A percentile compares a stretch with the other conserved stretches of the same genome.
These are phyloP conservation scores for Fusarium sp. DNA, from an alignment of 2,329 filamentous ascomycete genomes.

Conservation along the genomic window DNA sequence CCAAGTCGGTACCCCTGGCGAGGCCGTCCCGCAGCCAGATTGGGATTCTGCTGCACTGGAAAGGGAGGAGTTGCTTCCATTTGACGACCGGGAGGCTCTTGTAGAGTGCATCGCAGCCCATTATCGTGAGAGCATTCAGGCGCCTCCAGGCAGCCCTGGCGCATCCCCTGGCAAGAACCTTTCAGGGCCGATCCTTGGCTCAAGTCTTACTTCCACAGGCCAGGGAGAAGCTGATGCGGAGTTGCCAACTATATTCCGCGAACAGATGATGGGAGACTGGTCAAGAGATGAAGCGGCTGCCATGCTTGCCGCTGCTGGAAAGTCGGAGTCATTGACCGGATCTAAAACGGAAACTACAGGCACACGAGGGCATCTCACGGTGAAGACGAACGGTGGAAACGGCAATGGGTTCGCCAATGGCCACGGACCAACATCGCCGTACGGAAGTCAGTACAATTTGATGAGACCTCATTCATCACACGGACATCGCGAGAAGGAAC, in stretches of 20 bases:
- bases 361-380: constrained; percentile 68
- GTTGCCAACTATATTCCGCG: constrained; percentile 74
- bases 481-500: constrained; percentile 51
- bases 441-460: constrained; percentile 63
- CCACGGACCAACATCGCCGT: constrained; percentile 58
- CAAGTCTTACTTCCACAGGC: constrained; percentile 56
- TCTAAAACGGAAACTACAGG: constrained; percentile 74
- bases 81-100: constrained; percentile 77
- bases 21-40: constrained; percentile 57
- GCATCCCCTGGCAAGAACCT: constrained; percentile 75
- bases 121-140: constrained; percentile 72
- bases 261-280: constrained; percentile 85
- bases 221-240: constrained; percentile 60
- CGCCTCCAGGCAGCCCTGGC: constrained; percentile 77
- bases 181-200: constrained; percentile 70
- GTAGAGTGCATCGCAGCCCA: constrained; percentile 79
- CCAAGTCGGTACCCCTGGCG: constrained; percentile 67
- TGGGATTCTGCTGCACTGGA: constrained; percentile 68
- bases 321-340: constrained; percentile 79
- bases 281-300: constrained; percentile 79
- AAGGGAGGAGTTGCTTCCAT: constrained; percentile 76
- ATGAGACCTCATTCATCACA: constrained; percentile 61
- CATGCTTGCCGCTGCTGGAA: constrained; percentile 75
- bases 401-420: constrained; percentile 50
- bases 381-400: constrained; percentile 61